phyloP scores from a whole-genome alignment of 345 rosid genomes.

The Linum lewisii region DNA sequence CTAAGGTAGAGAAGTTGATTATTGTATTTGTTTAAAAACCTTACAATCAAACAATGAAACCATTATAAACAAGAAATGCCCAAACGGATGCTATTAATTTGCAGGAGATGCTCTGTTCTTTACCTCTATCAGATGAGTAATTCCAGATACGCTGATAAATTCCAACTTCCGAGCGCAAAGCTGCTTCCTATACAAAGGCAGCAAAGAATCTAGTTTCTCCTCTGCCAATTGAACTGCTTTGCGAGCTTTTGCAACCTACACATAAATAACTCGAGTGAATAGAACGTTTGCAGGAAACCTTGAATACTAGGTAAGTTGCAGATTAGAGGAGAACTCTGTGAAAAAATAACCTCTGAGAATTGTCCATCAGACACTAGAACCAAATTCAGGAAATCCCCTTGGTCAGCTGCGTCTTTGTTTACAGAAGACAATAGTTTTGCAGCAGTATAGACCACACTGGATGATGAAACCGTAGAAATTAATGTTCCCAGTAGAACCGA shows the following conservation, averaged over 20 bases:
- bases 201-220: constrained; percentile 50
- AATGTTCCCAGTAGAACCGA: constrained; percentile 57
- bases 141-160: constrained; percentile 50
- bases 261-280: constrained; percentile 8
- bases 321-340: constrained; percentile 9
- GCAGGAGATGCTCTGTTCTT: not conserved
- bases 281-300: not conserved
- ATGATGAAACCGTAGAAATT: constrained; percentile 60
- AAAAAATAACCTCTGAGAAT: constrained; percentile 60
- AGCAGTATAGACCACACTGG: constrained; percentile 48
- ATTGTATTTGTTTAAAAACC: no score
- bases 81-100: not conserved
- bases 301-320: not conserved
- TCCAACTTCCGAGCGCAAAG: constrained; percentile 40
- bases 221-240: constrained; percentile 49
- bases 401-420: constrained; percentile 71
- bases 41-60: no score
- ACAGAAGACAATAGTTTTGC: constrained; percentile 58
- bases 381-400: constrained; percentile 56
- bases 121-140: constrained; percentile 67
- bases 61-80: not conserved
- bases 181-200: constrained; percentile 36
- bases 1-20: no score
- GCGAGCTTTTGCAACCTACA: constrained; percentile 60
- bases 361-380: constrained; percentile 43